A percentile compares a stretch with the other conserved stretches of the same genome.
These are phyloP conservation scores for Xylariaceae sp. DNA, from an alignment of 2,329 filamentous ascomycete genomes.

Conservation along the genomic window DNA sequence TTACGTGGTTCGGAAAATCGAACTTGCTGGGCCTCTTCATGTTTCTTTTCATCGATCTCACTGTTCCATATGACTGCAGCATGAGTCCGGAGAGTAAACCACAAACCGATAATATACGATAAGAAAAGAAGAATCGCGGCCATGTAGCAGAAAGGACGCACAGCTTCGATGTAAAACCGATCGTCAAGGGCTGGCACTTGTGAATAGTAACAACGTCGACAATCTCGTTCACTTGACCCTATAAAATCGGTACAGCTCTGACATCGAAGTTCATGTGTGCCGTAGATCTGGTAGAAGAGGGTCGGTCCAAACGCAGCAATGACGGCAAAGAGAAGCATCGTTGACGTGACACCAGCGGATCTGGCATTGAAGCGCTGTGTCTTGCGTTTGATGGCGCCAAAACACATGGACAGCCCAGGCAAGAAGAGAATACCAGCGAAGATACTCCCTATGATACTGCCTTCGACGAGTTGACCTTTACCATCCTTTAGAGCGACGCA, in stretches of 20 bases:
- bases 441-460: constrained; percentile 96
- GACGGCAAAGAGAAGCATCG: constrained; percentile 95
- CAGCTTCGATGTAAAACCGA: constrained; percentile 85
- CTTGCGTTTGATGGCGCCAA: constrained; percentile 95
- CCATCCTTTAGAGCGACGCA: constrained; percentile 91
- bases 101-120: constrained; percentile 89
- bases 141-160: constrained; percentile 91
- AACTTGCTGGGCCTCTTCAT: constrained; percentile 50
- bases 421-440: constrained; percentile 95
- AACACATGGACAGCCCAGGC: constrained; percentile 96
- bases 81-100: constrained; percentile 94
- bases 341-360: constrained; percentile 94
- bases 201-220: constrained; percentile 90
- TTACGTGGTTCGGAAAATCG: constrained; percentile 42
- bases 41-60: constrained; percentile 76
- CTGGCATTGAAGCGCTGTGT: constrained; percentile 97
- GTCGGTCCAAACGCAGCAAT: constrained; percentile 96
- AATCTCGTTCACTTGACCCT: constrained; percentile 65
- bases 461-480: constrained; percentile 90
- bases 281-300: constrained; percentile 97
- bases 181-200: constrained; percentile 84
- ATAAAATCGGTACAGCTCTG: constrained; percentile 60
- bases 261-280: constrained; percentile 93
- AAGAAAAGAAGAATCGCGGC: constrained; percentile 84
- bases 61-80: constrained; percentile 96